Evolutionary conservation across 345 rosid genomes (phyloP), one percentile per base, ranked within the genome.

Genomic region (Isatis tinctoria): DNA sequence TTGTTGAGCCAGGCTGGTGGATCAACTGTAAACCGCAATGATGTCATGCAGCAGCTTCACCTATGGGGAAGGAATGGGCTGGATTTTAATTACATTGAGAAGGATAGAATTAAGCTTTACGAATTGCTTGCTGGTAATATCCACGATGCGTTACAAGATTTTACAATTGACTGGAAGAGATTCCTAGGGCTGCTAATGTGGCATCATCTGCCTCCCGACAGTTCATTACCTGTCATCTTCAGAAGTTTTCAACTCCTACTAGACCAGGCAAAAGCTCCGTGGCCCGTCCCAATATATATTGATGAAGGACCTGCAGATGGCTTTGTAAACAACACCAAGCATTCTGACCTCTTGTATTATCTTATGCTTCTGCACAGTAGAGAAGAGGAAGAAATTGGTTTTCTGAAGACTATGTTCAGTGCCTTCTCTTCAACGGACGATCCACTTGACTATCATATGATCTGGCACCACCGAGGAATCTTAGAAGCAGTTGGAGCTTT

Each of bases 381-480:
- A 80, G 92, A 85, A 69, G 90, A 82, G 39, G 74, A 77, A 45
- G 83, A 87, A 69, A 62, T 80, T 80, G 78, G 84, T 70, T 83
- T 79, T 63, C 64, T 87, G 77, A 92, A 90, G 84, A 84, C 85
- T 33, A 95, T 92, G 99, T 84, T 92, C 73, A 95, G 97, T 82
- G 85, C 91, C 78, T 85, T 82, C 76, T 87, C 97, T 69, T 95
- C 98, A 51, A 92, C 97, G 40, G 59, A 87, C 65, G 97, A 95
- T 85, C 97, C 98, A 60, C 98, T 95, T 62, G 99, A 95, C 86
- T 84, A 86, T 81, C 99, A 92, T 83, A 95, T 95, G 99, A 90
- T 90, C 76, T 95, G 97, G 98, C 98, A 92, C 87, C 87, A 92
- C 70, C 83, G 96, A 63, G 92, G 83, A 48, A 84, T 88, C 56